Evolutionary conservation across 2,329 filamentous ascomycete species (phyloP), one percentile per base, ranked within the genome.

Genomic region (Parastagonospora nodorum): DNA sequence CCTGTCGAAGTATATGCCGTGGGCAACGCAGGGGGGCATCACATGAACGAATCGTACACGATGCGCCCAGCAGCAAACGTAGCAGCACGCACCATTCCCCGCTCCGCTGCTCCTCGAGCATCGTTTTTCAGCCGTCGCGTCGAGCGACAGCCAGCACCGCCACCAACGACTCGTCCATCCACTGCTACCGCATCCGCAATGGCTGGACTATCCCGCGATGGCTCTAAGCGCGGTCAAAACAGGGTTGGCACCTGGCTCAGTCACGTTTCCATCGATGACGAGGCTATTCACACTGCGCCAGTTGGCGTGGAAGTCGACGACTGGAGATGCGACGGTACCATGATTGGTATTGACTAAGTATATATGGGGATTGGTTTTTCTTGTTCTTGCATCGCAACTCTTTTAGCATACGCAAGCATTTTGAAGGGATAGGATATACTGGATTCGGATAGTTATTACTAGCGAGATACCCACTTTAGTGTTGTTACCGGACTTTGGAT

Each of bases 1-100:
- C 76, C 76, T 40, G 71, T 76, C 24, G 78, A 77, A 2, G 69
- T 81, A 12, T 81, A 81, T 16, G 77, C 75, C 19, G 55, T 82
- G 8, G 80, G 80, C 16, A 85, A 85, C 52, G 75, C 79, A 10
- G 76, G 77, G 1, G 78, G 75, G 11, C 83, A 87, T 60, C 83
- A 85, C 61, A 80, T 85, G 78, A 85, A 85, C 50, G 83, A 87
- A 9, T 69, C 68, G 5, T 75, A 73, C 49, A 56, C 68, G 8
- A 58, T 72, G 42, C 69, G 68, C 15, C 67, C 68, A 31, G 40
- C 68, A 19, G 65, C 69, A 14, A 61, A 58, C 14, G 54, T 66
- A 7, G 62, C 65, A 40, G 60, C 65, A 9, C 64, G 69, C 40
- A 62, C 65, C 15, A 63, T 65, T n/a, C 45, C 57, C 12, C 66